Base-by-base conservation (phyloP, 176 grass and related monocot genomes). In the Oropetium thomaeum region DNA sequence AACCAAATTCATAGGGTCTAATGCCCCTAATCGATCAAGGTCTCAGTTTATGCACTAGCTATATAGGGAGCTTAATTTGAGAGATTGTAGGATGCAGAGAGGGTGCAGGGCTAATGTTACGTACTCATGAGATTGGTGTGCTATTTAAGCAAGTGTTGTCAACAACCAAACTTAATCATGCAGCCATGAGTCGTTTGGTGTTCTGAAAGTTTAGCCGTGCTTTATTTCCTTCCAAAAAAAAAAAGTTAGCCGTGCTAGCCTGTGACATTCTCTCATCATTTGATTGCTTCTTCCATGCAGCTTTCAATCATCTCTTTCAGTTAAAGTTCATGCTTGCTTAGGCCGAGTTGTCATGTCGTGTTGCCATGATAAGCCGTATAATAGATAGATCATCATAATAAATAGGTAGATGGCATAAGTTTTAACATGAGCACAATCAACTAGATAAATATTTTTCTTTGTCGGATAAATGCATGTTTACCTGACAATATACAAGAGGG, bases 121-220 rank as follows among this genome's bases (percentile, higher is more conserved):
- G 57, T 75, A 76, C 78, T 87, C 32, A 62, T 73, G 55, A 70
- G 71, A 58, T 39, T 87, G 67, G 0, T 51, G 68, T 83, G 80
- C 60, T 83, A 87, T 61, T 87, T 87, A 87, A 87, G 85, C 74
- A 83, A 74, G 65, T 69, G 42, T 87, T 79, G 34, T n/a, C 35
- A 43, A 75, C 85, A 83, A 87, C 85, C 68, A 74, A 55, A 74
- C 20, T 83, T 82, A 82, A 82, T 87, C 80, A 87, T 83, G 69
- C 80, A 73, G 25, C 15, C 62, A 74, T 74, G 28, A 83, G 69
- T n/a, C n/a, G n/a, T 47, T 87, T 8, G 68, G 42, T 69, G 35
- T 69, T 20, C 43, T 28, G 51, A 82, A 87, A 87, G n/a, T n/a
- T n/a, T n/a, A n/a, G n/a, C n/a, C n/a, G n/a, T n/a, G n/a, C n/a